Base-by-base conservation (phyloP, 495 filamentous ascomycete genomes). In the Rhypophila decipiens region DNA sequence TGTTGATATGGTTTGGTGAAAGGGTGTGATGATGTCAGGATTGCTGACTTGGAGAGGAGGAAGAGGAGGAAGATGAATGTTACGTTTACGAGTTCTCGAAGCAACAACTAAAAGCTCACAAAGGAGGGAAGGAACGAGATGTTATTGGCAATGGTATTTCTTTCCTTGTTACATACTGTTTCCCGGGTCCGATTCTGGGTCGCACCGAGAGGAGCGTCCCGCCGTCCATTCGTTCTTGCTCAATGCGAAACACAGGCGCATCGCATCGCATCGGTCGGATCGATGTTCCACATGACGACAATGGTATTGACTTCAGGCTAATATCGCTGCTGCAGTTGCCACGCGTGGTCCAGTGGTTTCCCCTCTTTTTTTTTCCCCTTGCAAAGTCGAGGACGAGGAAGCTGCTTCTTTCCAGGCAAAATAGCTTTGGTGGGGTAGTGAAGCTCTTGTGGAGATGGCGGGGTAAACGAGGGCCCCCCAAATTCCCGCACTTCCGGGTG, bases 301-400 rank as follows among this genome's bases (percentile, higher is more conserved):
- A 36, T 23, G n/a, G 37, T 45, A 51, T 52, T 51, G 33, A 24
- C 44, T 48, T 61, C 58, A 61, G 58, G 50, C 55, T 61, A 61
- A 58, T 51, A 52, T 52, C 43, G 36, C 46, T 52, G 44, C 5
- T 19, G 0, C 2, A 4, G 49, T 40, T 55, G 55, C 55, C 52
- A 53, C 55, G 49, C 57, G 48, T 35, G 37, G 35, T 55, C 46
- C 49, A 44, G 50, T 19, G 24, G 7, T 31, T 21, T 35, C 13
- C 17, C 19, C 42, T 13, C n/a, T 12, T 17, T 9, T 2, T 19
- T 12, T 35, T 12, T 5, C 12, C 12, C 1, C 13, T 38, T 39
- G 39, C 27, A 37, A 29, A 19, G 47, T 42, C 21, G 42, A 45
- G n/a, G 39, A 39, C 45, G 45, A 45, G 49, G 45, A 37, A 33